Evolutionary conservation across 495 filamentous ascomycete genomes (phyloP), one percentile per base, ranked within the genome.

Genomic region (Xylaria grammica): DNA sequence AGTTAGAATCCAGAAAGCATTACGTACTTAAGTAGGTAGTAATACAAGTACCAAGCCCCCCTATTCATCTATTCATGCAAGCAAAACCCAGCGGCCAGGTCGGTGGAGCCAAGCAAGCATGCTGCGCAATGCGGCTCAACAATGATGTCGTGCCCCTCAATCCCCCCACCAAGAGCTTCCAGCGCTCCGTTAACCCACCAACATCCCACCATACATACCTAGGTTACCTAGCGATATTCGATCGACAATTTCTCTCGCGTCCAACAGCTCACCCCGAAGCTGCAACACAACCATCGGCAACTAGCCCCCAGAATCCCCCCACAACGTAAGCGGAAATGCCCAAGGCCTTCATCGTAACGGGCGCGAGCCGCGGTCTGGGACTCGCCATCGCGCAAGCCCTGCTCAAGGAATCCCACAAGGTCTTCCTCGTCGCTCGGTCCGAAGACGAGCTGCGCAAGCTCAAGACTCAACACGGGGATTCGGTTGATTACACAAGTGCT

Each of bases 331-430:
- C n/a, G n/a, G 40, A 32, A 29, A 64, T 64, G 26, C 72, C 79
- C 24, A 90, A 90, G 74, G 85, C 83, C 20, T 81, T 90, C 65
- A 81, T 93, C 48, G 81, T 93, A 30, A 92, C 90, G 4, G 91
- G 91, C 17, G 84, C 86, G 17, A 89, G 87, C 60, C 84, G 86
- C 15, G 94, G 95, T 38, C 90, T 98, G 65, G 95, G 95, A 51
- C 85, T 90, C 24, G 92, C 92, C 10, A 85, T 94, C 27, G 84
- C 90, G 30, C 81, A 90, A 66, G 84, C 86, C 69, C 85, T 99
- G 36, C 85, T 97, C 56, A 66, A 80, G n/a, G 73, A 82, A 10
- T 51, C 52, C 0, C 86, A 92, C 78, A 91, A 90, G 50, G 82
- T 97, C 20, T 85, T 97, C 44, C 79, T 92, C 5, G 80, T 94